Base-by-base conservation (phyloP, 306 rosid species). In the Inga oerstediana region DNA sequence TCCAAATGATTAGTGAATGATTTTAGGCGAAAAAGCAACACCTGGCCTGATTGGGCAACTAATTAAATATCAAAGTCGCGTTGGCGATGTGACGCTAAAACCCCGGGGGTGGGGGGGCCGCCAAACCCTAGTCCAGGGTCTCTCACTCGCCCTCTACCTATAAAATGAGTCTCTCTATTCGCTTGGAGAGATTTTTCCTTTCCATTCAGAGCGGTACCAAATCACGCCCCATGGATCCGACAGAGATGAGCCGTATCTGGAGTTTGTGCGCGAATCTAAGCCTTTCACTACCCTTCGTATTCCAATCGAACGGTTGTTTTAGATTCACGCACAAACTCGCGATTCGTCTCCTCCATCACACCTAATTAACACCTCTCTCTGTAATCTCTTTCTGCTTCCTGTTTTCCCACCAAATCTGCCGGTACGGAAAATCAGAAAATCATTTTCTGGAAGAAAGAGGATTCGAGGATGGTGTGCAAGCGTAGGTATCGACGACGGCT, bases 291-390 rank as follows among this genome's bases (percentile, higher is more conserved):
- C 82, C 76, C 82, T 78, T 58, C 37, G 3, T 48, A 24, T 44
- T 4, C 27, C 20, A 1, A 17, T 41, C 17, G 15, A 49, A 6
- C 10, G 58, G 52, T 44, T 76, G 82, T 43, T 79, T 79, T 86
- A 86, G 86, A 86, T 86, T 86, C 89, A 44, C 87, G 89, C 87
- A 80, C 86, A 79, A 80, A 79, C 87, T 83, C 77, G 58, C 27
- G 89, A 75, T 83, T 48, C 73, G 84, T 80, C 86, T 10, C 67
- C 61, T 10, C 67, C 67, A 61, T 11, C 34, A 27, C 20, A 10
- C 3, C 34, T 7, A 5, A 39, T 0, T 2, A 52, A 17, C 24
- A 56, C 9, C 27, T 20, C 24, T 19, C 61, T 17, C 62, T 2
- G 10, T 19, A 10, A 20, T 19, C 22, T 58, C 35, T 24, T 24